Base-by-base conservation (phyloP, 352 stramenopile genomes). In the Peronospora destructor region DNA sequence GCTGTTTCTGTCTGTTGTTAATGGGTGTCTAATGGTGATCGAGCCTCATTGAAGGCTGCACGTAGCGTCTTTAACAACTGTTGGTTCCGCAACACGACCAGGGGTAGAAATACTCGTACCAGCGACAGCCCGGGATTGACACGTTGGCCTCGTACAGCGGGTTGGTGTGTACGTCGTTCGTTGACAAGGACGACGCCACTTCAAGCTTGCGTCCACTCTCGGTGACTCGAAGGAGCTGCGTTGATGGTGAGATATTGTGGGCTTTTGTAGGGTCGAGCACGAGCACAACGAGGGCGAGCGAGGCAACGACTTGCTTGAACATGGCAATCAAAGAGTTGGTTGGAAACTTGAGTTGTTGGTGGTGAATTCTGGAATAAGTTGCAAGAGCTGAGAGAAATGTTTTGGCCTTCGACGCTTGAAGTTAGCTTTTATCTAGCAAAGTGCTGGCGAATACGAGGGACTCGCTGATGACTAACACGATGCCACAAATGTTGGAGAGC, bases 11-110 rank as follows among this genome's bases (percentile, higher is more conserved):
- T 26, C 5, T 4, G 23, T 6, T 26, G 23, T 4, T 26, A 26
- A 0, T 26, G 23, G 23, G 23, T 26, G 23, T 3, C 0, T 4
- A 3, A 23, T 23, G 19, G 19, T 23, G 19, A 3, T 23, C 19
- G 19, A 23, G 19, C 19, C 19, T 23, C 19, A 3, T 23, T 23
- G 19, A 23, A 23, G 19, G 19, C 23, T 26, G 23, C 23, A 3
- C 4, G 23, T 26, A 32, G 10, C 28, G n/a, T 45, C 7, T 12
- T 46, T 61, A 52, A 46, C 53, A 63, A 29, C 29, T 50, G 47
- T 62, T 63, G 42, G 46, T 34, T 36, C 59, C 59, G 40, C 59
- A 67, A 29, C 59, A 67, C 29, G 38, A 50, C 48, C 49, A 52
- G n/a, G 54, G 54, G 0, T 40, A 11, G 29, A 67, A 63, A 44